Evolutionary conservation across 345 rosid genomes (phyloP).

Genomic region (Trapa bicornis): DNA sequence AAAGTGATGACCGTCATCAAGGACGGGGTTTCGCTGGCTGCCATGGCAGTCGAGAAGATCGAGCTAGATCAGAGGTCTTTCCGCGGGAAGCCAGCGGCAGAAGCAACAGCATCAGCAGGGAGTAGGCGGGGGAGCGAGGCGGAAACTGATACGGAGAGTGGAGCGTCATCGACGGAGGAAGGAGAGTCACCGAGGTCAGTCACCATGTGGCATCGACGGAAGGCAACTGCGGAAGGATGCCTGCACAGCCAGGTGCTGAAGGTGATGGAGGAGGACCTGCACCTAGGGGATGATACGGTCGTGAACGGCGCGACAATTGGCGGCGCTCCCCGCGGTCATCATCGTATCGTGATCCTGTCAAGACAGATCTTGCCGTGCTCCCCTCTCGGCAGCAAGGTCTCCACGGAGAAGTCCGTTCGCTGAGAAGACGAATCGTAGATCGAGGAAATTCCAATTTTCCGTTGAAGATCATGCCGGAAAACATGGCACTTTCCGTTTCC

Average conservation of each 20-base stretch:
- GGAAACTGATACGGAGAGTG: slow-evolving; percentile 34
- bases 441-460: neutral
- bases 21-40: neutral
- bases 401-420: slow-evolving; percentile 7
- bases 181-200: slow-evolving; percentile 49
- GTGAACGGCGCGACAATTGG: neutral
- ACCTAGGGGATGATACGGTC: slow-evolving; percentile 38
- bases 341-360: slow-evolving; percentile 23
- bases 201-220: slow-evolving; percentile 18
- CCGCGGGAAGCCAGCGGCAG: neutral
- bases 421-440: neutral
- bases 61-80: neutral
- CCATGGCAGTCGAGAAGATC: neutral
- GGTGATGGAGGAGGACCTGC: slow-evolving; percentile 57
- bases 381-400: slow-evolving; percentile 57
- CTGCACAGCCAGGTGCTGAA: slow-evolving; percentile 60
- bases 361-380: slow-evolving; percentile 56
- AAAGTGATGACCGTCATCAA: slow-evolving; percentile 8
- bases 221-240: slow-evolving; percentile 11
- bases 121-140: neutral
- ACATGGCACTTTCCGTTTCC: too few relatives aligned
- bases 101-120: neutral
- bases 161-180: slow-evolving; percentile 39
- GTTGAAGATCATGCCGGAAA: neutral
- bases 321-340: neutral